Evolutionary conservation across 2,329 filamentous ascomycete genomes (phyloP).

Genomic region (Rhinocladiella similis): DNA sequence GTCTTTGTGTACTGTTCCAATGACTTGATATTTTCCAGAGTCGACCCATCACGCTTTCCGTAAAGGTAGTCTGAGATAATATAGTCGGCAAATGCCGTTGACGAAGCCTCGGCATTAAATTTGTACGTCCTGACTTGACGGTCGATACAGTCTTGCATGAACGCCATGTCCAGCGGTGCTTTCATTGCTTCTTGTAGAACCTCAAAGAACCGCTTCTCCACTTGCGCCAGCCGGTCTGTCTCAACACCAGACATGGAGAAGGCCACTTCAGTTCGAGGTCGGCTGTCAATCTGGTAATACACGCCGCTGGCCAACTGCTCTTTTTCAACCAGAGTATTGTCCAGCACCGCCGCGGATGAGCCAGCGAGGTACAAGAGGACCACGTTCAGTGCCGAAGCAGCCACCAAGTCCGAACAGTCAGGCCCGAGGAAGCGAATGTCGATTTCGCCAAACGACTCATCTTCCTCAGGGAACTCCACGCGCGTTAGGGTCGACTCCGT

Average conservation of each 20-base stretch:
- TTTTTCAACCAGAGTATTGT: slow-evolving; percentile 89
- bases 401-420: slow-evolving; percentile 68
- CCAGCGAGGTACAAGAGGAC: slow-evolving; percentile 85
- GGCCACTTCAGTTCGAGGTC: slow-evolving; percentile 80
- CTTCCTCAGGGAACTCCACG: slow-evolving; percentile 92
- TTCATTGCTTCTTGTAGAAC: slow-evolving; percentile 77
- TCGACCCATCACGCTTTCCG: slow-evolving; percentile 79
- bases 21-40: slow-evolving; percentile 59
- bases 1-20: slow-evolving; percentile 58
- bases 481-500: slow-evolving; percentile 71
- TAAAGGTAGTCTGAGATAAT: slow-evolving; percentile 93
- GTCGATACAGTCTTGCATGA: slow-evolving; percentile 83
- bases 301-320: slow-evolving; percentile 89
- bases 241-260: slow-evolving; percentile 84
- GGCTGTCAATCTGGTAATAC: slow-evolving; percentile 73
- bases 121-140: slow-evolving; percentile 80
- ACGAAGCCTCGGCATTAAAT: slow-evolving; percentile 77
- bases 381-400: slow-evolving; percentile 73
- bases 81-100: slow-evolving; percentile 77
- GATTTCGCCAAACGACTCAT: slow-evolving; percentile 89
- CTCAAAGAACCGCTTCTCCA: slow-evolving; percentile 82
- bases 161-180: slow-evolving; percentile 83
- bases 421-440: slow-evolving; percentile 85
- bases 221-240: slow-evolving; percentile 78
- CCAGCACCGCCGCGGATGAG: slow-evolving; percentile 87